Evolutionary conservation across 495 filamentous ascomycete species (phyloP), one percentile per base, ranked within the genome.

Genomic region (Aspergillus nidulans): DNA sequence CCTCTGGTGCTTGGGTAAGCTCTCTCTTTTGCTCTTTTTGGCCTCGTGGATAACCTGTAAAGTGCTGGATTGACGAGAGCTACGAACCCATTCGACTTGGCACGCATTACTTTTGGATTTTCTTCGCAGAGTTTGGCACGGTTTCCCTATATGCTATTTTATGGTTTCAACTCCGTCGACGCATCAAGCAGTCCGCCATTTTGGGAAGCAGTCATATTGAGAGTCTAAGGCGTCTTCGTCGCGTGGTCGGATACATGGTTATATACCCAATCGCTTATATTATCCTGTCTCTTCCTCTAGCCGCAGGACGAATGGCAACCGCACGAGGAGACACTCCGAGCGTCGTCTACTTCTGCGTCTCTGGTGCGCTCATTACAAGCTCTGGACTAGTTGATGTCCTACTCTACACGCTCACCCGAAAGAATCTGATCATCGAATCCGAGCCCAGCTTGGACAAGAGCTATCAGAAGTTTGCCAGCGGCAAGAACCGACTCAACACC

Each of bases 71-170:
- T 28, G 85, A 79, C 58, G 64, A 74, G 36, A 66, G 76, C 1
- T 88, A 83, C 66, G 77, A 83, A 52, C 60, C 65, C 6, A 72
- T 83, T 38, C 87, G 87, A 57, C 78, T 92, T 1, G 82, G 80
- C 75, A 79, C 85, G 18, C 88, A 92, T 61, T 92, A 92, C 62
- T 76, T 91, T 57, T 92, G 85, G 81, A 88, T 91, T 67, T 90
- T 91, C 70, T 68, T 90, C 42, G 74, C 80, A 49, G 80, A 90
- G 56, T 81, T 85, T 59, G 63, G 82, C 18, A 88, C 85, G 12
- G 76, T 84, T 44, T 53, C 74, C 38, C 76, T 90, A 13, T 92
- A 92, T 67, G 71, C 72, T 1, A 67, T 85, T 52, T 82, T 88
- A 65, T 87, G 81, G 68, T 59, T 87, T 54, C 78, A 75, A 52